Base-by-base conservation (phyloP, 2,329 filamentous ascomycete species). In the Verticillium nonalfalfae region DNA sequence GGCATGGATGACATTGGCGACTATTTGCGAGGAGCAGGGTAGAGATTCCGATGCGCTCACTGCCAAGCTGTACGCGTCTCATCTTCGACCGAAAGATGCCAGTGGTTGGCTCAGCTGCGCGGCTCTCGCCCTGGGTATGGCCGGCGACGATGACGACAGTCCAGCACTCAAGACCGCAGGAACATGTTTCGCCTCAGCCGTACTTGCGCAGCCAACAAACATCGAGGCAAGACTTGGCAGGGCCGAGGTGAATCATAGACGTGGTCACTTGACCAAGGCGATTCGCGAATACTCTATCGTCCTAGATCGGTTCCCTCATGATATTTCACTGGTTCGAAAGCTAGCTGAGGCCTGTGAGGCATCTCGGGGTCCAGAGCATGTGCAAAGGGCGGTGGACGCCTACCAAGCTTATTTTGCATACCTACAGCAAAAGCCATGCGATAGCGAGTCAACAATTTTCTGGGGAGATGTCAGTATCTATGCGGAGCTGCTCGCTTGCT, bases 401-500 rank as follows among this genome's bases (percentile, higher is more conserved):
- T 86, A 86, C 65, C 71, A 75, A 57, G 70, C 70, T 4, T 79
- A 79, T 59, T 80, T 86, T 61, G 52, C 72, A 40, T 71, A 71
- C 74, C 6, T 79, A 82, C 45, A 50, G n/a, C 45, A 50, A 10
- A 50, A 50, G 10, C 45, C 45, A 4, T 18, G 21, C 45, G 18
- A 50, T 10, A 50, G 21, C 2, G 45, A 50, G 18, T 50, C 45
- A 13, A 21, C n/a, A 10, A 21, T 50, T 10, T 59, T 79, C 80
- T 36, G 99, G 94, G 94, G 87, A 89, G 90, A 98, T 72, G 79
- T 96, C 52, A 90, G 92, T 63, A 89, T 93, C 60, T 97, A 95
- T 66, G 83, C 92, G 45, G 92, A 97, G 69, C 81, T 98, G 18
- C 87, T 93, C 63, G 85, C 87, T 34, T 85, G 87, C 57, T 75